A percentile compares a stretch with the other conserved stretches of the same genome.
phyloP scores from a whole-genome alignment of 768 basidiomycete genomes.

The Suillus tomentosus region DNA sequence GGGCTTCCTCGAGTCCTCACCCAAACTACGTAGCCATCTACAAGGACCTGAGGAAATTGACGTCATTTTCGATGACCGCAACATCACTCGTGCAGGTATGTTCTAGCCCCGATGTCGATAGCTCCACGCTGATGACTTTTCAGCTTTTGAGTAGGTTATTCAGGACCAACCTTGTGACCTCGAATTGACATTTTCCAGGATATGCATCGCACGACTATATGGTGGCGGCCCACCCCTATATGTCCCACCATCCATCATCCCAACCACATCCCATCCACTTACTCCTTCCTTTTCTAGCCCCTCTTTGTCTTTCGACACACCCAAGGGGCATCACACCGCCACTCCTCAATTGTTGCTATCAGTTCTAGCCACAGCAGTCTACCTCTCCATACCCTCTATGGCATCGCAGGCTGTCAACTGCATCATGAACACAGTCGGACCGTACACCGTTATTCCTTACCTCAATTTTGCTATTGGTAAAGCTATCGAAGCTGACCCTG shows the following conservation, averaged over 20 bases:
- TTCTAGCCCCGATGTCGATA: constrained; percentile 14
- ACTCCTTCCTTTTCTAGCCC: constrained; percentile 60
- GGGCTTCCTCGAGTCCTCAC: constrained; percentile 67
- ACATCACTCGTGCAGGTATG: constrained; percentile 86
- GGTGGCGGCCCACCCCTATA: constrained; percentile 80
- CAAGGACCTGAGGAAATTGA: constrained; percentile 57
- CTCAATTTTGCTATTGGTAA: constrained; percentile 81
- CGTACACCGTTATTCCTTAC: constrained; percentile 74
- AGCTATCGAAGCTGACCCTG: constrained; percentile 48
- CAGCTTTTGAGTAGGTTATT: constrained; percentile 84
- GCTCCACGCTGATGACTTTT: constrained; percentile 17
- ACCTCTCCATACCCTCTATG: constrained; percentile 78
- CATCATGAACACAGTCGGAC: constrained; percentile 75
- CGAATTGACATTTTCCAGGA: constrained; percentile 42
- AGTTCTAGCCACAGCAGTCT: constrained; percentile 83
- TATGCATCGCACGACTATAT: constrained; percentile 86
- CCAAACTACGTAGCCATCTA: constrained; percentile 22
- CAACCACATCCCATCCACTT: constrained; percentile 68
- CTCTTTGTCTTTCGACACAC: constrained; percentile 30
- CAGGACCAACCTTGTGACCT: not conserved
- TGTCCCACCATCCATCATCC: constrained; percentile 63
- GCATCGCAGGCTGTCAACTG: constrained; percentile 73
- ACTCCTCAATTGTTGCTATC: constrained; percentile 83
- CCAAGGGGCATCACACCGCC: constrained; percentile 67
- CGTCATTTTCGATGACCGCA: constrained; percentile 78